phyloP scores from a whole-genome alignment of 306 rosid genomes.

The Quercus aquifolioides region DNA sequence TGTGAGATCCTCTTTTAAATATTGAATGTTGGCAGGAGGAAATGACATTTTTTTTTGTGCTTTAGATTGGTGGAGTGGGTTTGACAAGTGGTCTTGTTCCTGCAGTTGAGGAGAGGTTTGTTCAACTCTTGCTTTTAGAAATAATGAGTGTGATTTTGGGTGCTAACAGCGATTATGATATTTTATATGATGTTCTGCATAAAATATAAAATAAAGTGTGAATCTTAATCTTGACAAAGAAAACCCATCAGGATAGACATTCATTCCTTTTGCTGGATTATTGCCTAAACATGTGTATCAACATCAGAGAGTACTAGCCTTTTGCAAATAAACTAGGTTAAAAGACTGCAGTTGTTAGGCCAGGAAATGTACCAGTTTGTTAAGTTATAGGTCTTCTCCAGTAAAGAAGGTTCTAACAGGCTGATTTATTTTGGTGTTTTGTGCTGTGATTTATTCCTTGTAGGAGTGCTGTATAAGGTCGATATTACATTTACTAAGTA shows the following conservation, averaged over 20 bases:
- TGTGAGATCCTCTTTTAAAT: slow-evolving; percentile 16
- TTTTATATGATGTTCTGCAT: not conserved
- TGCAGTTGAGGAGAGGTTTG: slow-evolving; percentile 92
- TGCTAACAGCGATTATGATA: not conserved
- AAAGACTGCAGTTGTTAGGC: no score
- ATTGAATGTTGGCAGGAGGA: slow-evolving; percentile 22
- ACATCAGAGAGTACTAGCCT: no score
- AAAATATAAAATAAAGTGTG: no score
- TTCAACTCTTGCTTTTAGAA: slow-evolving; percentile 18
- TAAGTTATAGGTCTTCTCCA: no score
- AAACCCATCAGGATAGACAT: not conserved
- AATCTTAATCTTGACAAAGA: not conserved
- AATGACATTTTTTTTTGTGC: slow-evolving; percentile 32
- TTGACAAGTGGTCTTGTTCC: slow-evolving; percentile 79
- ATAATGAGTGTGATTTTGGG: not conserved
- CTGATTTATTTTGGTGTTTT: not conserved
- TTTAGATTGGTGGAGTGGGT: slow-evolving; percentile 90
- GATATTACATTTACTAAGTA: not conserved
- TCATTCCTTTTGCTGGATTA: not conserved
- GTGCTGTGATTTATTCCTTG: not conserved
- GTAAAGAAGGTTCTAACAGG: no score
- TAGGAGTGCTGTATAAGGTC: not conserved
- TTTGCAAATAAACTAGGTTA: not conserved
- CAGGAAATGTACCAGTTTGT: no score
- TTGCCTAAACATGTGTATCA: no score